A percentile compares a stretch with the other conserved stretches of the same genome.
These are phyloP conservation scores for Polyplosphaeria fusca DNA, from an alignment of 495 filamentous ascomycete genomes.

Conservation along the genomic window DNA sequence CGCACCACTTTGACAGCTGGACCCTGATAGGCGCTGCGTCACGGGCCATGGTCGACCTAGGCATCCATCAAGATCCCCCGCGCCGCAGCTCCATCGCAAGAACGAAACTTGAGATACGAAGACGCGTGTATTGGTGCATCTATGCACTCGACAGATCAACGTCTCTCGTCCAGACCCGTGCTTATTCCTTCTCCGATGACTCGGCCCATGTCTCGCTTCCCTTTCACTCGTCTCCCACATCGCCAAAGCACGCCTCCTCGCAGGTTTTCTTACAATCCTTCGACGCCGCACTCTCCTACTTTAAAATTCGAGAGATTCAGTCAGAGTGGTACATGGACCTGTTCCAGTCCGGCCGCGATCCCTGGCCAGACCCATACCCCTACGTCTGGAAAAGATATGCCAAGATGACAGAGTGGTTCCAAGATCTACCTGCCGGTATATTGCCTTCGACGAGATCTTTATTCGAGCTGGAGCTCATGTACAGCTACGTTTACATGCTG, in stretches of 20 bases:
- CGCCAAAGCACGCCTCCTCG: constrained; percentile 40
- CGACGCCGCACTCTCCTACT: constrained; percentile 55
- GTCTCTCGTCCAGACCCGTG: constrained; percentile 71
- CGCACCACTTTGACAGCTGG: constrained; percentile 86
- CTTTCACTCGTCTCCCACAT: constrained; percentile 44
- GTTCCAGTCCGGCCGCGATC: constrained; percentile 66
- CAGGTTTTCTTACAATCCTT: constrained; percentile 47
- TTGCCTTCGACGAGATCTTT: constrained; percentile 38
- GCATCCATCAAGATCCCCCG: constrained; percentile 85
- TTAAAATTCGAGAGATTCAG: constrained; percentile 71
- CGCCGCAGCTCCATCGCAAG: constrained; percentile 58
- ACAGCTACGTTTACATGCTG: constrained; percentile 78
- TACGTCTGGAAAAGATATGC: constrained; percentile 41
- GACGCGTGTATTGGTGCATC: constrained; percentile 79
- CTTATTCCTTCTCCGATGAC: constrained; percentile 89
- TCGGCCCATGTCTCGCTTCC: constrained; percentile 65
- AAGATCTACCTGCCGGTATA: constrained; percentile 21
- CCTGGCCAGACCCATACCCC: constrained; percentile 41
- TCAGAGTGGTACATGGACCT: constrained; percentile 80
- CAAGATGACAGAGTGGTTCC: constrained; percentile 31
- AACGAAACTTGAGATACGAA: constrained; percentile 66
- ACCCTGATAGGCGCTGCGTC: constrained; percentile 83
- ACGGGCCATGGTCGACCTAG: constrained; percentile 79
- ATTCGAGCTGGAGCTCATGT: constrained; percentile 77
- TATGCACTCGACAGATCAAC: constrained; percentile 85